A percentile compares a stretch with the other conserved stretches of the same genome.
Evolutionary conservation across 208 protist genomes (phyloP).

Genomic region (Acanthamoeba healyi): DNA sequence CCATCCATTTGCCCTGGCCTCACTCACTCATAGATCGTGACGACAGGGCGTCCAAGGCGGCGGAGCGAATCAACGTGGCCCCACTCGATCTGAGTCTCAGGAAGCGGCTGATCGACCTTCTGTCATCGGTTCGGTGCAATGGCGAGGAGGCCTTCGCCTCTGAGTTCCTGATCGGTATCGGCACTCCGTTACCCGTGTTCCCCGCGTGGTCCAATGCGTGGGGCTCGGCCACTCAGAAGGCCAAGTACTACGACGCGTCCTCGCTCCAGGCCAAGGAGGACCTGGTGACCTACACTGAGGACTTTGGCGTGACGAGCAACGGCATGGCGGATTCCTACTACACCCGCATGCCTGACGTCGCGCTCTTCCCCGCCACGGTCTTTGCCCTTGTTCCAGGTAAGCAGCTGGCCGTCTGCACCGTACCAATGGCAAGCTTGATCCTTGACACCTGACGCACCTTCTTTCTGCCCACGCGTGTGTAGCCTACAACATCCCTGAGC

Average conservation of each 20-base stretch:
- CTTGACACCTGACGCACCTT: no score
- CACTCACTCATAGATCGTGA: background rate
- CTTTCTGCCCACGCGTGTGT: background rate
- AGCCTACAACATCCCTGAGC: background rate
- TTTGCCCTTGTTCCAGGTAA: background rate
- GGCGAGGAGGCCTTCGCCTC: background rate
- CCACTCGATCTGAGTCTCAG: background rate
- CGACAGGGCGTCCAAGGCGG: background rate
- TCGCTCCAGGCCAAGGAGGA: background rate
- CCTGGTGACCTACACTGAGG: background rate
- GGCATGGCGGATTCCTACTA: background rate
- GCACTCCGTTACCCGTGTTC: background rate
- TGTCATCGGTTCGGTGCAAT: background rate
- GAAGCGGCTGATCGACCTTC: background rate
- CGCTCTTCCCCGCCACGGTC: background rate
- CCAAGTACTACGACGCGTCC: background rate
- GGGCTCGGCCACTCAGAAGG: background rate
- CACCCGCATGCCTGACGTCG: background rate
- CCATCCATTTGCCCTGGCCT: background rate
- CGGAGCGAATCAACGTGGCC: background rate
- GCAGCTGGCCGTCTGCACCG: background rate
- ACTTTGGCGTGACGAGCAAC: conserved; percentile 16
- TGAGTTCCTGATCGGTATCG: conserved; percentile 6
- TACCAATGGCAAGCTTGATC: no score
- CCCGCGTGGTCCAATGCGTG: background rate